A percentile compares a stretch with the other conserved stretches of the same genome.
Evolutionary conservation across 1,284 basidiomycete genomes (phyloP).

Genomic region (Sanghuangporus sanghuang): DNA sequence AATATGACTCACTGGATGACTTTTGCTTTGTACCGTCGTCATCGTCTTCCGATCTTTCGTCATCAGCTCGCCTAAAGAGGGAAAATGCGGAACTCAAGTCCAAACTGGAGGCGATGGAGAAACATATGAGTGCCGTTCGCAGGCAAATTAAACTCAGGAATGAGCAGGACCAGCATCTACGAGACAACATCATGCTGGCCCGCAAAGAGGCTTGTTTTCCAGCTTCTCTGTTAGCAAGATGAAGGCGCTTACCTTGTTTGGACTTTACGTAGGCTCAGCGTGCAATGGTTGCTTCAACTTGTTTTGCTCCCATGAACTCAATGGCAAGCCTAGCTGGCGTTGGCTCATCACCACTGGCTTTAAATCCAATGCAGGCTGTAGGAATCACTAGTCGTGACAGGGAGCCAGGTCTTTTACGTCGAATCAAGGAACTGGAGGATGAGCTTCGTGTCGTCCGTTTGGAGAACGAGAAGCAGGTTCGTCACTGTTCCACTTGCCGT

Average conservation of each 20-base stretch:
- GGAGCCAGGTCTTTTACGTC: slow-evolving; percentile 61
- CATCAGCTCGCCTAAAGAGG: slow-evolving; percentile 46
- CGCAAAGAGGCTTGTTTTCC: slow-evolving; percentile 57
- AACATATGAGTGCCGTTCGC: slow-evolving; percentile 54
- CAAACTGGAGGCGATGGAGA: slow-evolving; percentile 52
- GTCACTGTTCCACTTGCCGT: slow-evolving; percentile 23
- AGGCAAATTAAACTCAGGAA: slow-evolving; percentile 58
- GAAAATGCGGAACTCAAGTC: slow-evolving; percentile 60
- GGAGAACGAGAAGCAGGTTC: slow-evolving; percentile 82
- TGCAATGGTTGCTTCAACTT: slow-evolving; percentile 63
- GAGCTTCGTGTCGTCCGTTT: slow-evolving; percentile 56
- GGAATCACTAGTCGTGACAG: slow-evolving; percentile 39
- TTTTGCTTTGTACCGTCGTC: slow-evolving; percentile 68
- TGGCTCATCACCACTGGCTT: slow-evolving; percentile 32
- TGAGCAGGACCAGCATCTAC: slow-evolving; percentile 70
- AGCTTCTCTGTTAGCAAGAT: neutral
- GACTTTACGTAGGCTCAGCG: slow-evolving; percentile 55
- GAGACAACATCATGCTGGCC: slow-evolving; percentile 73
- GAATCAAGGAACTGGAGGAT: slow-evolving; percentile 74
- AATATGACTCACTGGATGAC: slow-evolving; percentile 68
- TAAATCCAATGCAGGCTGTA: slow-evolving; percentile 41
- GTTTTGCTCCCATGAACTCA: slow-evolving; percentile 33
- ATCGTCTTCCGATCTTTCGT: slow-evolving; percentile 39
- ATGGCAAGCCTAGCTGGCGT: slow-evolving; percentile 40
- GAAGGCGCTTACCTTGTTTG: slow-evolving; percentile 10